phyloP scores from a whole-genome alignment of 768 basidiomycete genomes.

The Clitopilus hobsonii region DNA sequence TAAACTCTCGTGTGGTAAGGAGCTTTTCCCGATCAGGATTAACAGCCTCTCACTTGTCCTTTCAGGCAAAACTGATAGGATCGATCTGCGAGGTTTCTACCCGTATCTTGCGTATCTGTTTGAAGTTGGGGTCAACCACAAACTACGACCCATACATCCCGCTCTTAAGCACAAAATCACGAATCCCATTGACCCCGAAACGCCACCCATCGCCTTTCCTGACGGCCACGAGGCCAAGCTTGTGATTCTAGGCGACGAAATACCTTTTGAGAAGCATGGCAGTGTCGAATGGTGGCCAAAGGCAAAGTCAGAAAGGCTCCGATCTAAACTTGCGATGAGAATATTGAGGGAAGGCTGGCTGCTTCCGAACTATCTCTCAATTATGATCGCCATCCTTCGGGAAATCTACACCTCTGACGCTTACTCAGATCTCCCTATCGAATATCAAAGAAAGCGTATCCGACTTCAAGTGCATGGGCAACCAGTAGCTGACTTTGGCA shows the following conservation, averaged over 20 bases:
- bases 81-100: constrained; percentile 9
- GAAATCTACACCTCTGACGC: background rate
- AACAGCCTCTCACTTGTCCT: no score
- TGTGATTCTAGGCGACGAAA: background rate
- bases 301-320: background rate
- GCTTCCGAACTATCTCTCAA: background rate
- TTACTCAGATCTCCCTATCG: background rate
- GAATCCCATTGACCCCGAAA: constrained; percentile 3
- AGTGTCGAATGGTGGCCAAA: background rate
- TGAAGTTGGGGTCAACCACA: background rate
- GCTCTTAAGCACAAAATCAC: constrained; percentile 9
- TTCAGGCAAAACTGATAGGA: constrained; percentile 10
- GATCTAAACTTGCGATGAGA: background rate
- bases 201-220: constrained; percentile 1
- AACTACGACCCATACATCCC: constrained; percentile 3
- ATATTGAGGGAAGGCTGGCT: background rate
- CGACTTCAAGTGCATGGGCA: background rate
- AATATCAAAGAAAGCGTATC: background rate
- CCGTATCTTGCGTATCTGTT: constrained; percentile 11
- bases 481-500: background rate
- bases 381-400: background rate
- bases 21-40: no score
- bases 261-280: background rate
- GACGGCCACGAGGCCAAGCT: background rate
- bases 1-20: constrained; percentile 9